phyloP scores from a whole-genome alignment of 148 eudicot species.

The Chenopodium suecicum region DNA sequence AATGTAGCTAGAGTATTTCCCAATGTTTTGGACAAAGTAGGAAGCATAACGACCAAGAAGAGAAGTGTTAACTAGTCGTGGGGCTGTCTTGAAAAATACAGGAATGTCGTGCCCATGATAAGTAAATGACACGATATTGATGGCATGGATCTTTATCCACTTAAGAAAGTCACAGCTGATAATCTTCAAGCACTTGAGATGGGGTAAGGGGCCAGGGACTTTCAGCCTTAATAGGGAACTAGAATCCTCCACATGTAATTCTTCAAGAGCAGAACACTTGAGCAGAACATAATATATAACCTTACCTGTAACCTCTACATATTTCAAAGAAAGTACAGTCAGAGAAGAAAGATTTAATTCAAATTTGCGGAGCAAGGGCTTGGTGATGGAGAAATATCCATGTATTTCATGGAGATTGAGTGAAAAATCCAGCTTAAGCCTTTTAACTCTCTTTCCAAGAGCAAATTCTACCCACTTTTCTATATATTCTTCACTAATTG shows the following conservation, averaged over 20 bases:
- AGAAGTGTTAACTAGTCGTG: background rate
- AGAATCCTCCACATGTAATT: background rate
- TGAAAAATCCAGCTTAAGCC: background rate
- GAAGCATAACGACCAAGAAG: background rate
- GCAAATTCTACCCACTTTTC: slow-evolving; percentile 6
- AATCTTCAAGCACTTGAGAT: slow-evolving; percentile 2
- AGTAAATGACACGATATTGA: slow-evolving; percentile 6
- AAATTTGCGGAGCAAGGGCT: background rate
- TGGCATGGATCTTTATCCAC: background rate
- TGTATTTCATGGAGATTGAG: background rate
- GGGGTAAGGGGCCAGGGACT: slow-evolving; percentile 8
- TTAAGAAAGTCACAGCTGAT: background rate
- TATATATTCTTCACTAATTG: background rate
- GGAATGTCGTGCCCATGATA: background rate
- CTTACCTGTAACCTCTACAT: background rate
- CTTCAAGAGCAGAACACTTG: background rate
- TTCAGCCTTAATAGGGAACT: background rate
- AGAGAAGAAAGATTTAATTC: background rate
- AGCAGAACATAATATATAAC: background rate
- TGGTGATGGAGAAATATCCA: background rate
- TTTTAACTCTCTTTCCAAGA: background rate
- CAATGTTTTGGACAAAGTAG: background rate
- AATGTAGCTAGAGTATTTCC: background rate
- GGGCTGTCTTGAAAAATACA: background rate
- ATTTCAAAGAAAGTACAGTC: background rate